Evolutionary conservation across 306 rosid species (phyloP).

Genomic region (Cercis canadensis): DNA sequence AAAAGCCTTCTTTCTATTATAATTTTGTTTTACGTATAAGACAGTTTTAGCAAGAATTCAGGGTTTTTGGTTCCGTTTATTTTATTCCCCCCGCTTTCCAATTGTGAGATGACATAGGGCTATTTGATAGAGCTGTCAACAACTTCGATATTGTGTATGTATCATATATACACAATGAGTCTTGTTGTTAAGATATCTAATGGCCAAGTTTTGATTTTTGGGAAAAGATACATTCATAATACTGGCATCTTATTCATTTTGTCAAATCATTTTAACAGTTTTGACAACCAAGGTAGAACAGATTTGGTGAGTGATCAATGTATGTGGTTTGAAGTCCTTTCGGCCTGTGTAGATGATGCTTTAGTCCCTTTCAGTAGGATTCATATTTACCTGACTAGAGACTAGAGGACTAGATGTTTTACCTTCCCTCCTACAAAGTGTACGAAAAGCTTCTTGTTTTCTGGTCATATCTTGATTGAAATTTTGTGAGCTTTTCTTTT

Average conservation of each 20-base stretch:
- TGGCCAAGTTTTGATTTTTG: background rate
- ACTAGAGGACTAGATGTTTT: conserved; percentile 43
- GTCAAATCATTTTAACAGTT: conserved; percentile 41
- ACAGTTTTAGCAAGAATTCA: background rate
- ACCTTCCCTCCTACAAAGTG: conserved; percentile 45
- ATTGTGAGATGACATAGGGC: conserved; percentile 20
- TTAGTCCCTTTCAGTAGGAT: conserved; percentile 51
- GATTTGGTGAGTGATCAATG: conserved; percentile 20
- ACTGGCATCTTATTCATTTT: conserved; percentile 24
- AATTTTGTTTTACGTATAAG: background rate
- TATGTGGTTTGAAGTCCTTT: conserved; percentile 38
- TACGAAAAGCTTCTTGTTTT: conserved; percentile 38
- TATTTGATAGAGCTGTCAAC: conserved; percentile 24
- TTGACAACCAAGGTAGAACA: conserved; percentile 38
- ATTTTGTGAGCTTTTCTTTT: conserved; percentile 42
- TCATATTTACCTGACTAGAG: conserved; percentile 36
- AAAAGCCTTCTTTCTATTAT: background rate
- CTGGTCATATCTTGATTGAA: conserved; percentile 42
- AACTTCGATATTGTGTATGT: conserved; percentile 3
- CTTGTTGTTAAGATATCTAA: background rate
- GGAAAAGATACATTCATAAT: background rate
- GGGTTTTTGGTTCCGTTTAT: background rate
- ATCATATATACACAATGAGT: background rate
- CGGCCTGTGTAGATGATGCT: conserved; percentile 36
- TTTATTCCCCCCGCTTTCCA: conserved; percentile 15